A percentile compares a stretch with the other conserved stretches of the same genome.
These are phyloP conservation scores for Botrytis paeoniae DNA, from an alignment of 2,329 filamentous ascomycete genomes.

Conservation along the genomic window DNA sequence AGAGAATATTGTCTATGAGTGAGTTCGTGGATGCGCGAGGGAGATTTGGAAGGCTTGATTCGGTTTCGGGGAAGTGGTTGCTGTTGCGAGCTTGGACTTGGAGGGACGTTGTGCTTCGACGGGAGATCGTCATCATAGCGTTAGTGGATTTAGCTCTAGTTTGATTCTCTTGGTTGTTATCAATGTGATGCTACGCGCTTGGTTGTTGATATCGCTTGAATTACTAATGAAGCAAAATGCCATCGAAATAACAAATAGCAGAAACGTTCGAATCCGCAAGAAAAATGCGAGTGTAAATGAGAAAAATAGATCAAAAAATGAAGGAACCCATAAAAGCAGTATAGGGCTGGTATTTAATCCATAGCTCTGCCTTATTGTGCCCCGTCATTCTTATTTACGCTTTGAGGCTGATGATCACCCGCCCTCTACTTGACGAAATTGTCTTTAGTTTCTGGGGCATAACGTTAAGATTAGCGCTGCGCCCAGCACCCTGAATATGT, in stretches of 20 bases:
- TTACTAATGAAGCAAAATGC: background rate
- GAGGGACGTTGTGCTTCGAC: slow-evolving; percentile 12
- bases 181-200: too few species aligned
- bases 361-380: background rate
- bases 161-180: background rate
- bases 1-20: slow-evolving; percentile 43
- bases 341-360: background rate
- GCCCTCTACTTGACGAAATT: background rate
- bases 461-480: background rate
- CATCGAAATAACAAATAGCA: background rate
- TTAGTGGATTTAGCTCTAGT: background rate
- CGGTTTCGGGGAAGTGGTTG: slow-evolving; percentile 36
- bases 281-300: background rate
- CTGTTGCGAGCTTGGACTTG: slow-evolving; percentile 15
- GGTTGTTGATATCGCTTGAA: background rate
- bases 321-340: background rate
- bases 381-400: background rate
- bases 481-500: background rate
- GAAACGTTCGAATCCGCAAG: background rate
- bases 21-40: slow-evolving; percentile 31
- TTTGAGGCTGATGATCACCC: background rate
- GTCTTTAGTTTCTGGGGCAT: background rate
- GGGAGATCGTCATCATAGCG: slow-evolving; percentile 1
- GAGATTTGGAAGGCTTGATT: slow-evolving; percentile 46
- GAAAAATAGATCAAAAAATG: background rate